Percentiles rank a stretch among this genome's conserved stretches.
Evolutionary conservation across 441 rosid genomes (phyloP).

Genomic region (Capsella rubella): DNA sequence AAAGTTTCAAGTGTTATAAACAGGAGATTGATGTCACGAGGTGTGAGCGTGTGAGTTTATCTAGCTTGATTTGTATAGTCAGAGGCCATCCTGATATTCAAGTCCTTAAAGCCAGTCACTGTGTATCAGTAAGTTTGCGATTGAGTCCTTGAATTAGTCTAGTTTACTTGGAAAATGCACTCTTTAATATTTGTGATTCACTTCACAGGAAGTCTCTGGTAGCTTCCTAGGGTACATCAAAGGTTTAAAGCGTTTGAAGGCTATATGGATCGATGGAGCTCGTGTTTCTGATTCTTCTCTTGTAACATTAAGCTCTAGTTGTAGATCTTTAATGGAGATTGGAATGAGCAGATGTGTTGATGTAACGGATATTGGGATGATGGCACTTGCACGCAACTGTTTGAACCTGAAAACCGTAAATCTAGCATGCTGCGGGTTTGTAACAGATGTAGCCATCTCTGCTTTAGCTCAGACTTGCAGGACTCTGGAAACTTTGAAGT

Average conservation of each 20-base stretch:
- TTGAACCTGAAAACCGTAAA: slow-evolving; percentile 59
- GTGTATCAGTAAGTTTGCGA: slow-evolving; percentile 66
- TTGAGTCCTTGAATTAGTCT: background rate
- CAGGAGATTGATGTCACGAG: slow-evolving; percentile 83
- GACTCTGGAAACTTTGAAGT: slow-evolving; percentile 65
- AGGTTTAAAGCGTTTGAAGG: slow-evolving; percentile 65
- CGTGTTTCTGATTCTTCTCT: slow-evolving; percentile 60
- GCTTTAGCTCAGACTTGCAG: slow-evolving; percentile 73
- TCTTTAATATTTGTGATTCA: background rate
- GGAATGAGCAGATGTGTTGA: slow-evolving; percentile 82
- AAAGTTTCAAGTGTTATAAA: background rate
- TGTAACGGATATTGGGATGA: slow-evolving; percentile 65
- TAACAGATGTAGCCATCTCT: slow-evolving; percentile 77
- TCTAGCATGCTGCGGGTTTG: slow-evolving; percentile 74
- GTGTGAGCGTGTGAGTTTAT: slow-evolving; percentile 67
- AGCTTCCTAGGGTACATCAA: slow-evolving; percentile 51
- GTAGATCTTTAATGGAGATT: slow-evolving; percentile 68
- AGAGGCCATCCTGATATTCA: slow-evolving; percentile 66
- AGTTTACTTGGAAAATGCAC: background rate
- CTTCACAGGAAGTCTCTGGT: slow-evolving; percentile 62
- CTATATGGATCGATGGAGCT: slow-evolving; percentile 69
- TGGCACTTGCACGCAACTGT: slow-evolving; percentile 65
- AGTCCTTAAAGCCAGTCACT: slow-evolving; percentile 66
- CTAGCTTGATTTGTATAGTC: slow-evolving; percentile 59
- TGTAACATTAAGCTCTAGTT: slow-evolving; percentile 53